These are phyloP conservation scores for Epichloe typhina DNA, from an alignment of 2,329 filamentous ascomycete genomes.

Conservation along the genomic window DNA sequence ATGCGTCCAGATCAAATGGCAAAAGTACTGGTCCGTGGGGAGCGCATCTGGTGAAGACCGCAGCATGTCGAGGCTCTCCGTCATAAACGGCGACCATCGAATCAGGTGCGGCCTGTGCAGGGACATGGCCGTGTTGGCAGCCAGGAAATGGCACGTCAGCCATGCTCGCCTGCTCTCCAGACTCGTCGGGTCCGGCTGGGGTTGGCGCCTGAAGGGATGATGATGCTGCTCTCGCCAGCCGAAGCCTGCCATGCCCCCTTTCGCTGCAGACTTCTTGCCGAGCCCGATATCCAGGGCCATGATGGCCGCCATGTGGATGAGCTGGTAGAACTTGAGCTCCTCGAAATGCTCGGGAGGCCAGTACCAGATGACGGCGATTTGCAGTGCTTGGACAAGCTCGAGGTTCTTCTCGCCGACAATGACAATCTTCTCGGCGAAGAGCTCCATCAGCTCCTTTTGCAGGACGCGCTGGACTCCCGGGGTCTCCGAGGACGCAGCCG, in stretches of 20 bases:
- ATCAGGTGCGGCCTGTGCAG: conserved; percentile 48
- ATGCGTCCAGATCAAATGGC: conserved; percentile 46
- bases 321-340: conserved; percentile 80
- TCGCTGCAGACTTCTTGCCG: conserved; percentile 28
- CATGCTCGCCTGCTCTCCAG: conserved; percentile 45
- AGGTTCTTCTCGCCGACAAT: conserved; percentile 67
- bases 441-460: conserved; percentile 55
- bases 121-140: conserved; percentile 47
- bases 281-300: conserved; percentile 79
- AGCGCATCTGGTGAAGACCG: conserved; percentile 40
- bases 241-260: conserved; percentile 11
- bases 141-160: conserved; percentile 46
- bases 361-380: conserved; percentile 72
- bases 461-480: conserved; percentile 46
- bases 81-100: conserved; percentile 47
- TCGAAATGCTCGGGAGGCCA: conserved; percentile 71
- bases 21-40: conserved; percentile 43
- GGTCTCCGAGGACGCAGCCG: conserved; percentile 47
- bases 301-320: conserved; percentile 66
- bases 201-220: conserved; percentile 26
- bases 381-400: conserved; percentile 68
- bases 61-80: conserved; percentile 43
- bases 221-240: conserved; percentile 27
- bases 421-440: conserved; percentile 62
- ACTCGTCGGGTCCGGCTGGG: conserved; percentile 36